Percentiles rank a stretch among this genome's conserved stretches.
These are phyloP conservation scores for Trichophyton mentagrophytes DNA, from an alignment of 2,329 filamentous ascomycete species.

Conservation along the genomic window DNA sequence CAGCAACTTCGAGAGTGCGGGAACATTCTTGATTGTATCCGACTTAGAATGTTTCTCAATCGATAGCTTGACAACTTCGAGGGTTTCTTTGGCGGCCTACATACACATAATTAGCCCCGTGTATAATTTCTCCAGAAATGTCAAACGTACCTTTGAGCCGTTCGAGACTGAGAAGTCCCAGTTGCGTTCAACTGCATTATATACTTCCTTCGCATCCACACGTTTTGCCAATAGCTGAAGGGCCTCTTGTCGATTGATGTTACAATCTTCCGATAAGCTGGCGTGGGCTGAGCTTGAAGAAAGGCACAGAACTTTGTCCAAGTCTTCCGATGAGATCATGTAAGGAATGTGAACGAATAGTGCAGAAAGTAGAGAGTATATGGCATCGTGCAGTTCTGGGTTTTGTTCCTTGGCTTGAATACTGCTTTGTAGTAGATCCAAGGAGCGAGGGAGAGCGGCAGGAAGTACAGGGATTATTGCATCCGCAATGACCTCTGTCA, in stretches of 20 bases:
- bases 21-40: conserved; percentile 61
- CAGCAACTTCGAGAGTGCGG: conserved; percentile 51
- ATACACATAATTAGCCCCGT: conserved; percentile 23
- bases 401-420: conserved; percentile 43
- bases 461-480: conserved; percentile 75
- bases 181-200: conserved; percentile 58
- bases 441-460: conserved; percentile 55
- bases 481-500: conserved; percentile 78
- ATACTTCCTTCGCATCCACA: conserved; percentile 62
- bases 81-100: conserved; percentile 54
- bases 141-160: conserved; percentile 47
- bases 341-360: conserved; percentile 75
- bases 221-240: conserved; percentile 63
- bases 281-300: conserved; percentile 60
- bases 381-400: conserved; percentile 62
- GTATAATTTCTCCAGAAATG: background rate
- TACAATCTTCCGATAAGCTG: conserved; percentile 48
- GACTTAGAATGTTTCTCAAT: conserved; percentile 70
- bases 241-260: conserved; percentile 55
- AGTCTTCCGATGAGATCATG: conserved; percentile 66
- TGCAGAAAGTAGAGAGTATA: conserved; percentile 65
- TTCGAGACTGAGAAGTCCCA: conserved; percentile 53
- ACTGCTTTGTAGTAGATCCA: conserved; percentile 57
- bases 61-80: conserved; percentile 56
- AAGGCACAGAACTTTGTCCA: conserved; percentile 58